Evolutionary conservation across 2,329 filamentous ascomycete genomes (phyloP).

Genomic region (Talaromyces islandicus): DNA sequence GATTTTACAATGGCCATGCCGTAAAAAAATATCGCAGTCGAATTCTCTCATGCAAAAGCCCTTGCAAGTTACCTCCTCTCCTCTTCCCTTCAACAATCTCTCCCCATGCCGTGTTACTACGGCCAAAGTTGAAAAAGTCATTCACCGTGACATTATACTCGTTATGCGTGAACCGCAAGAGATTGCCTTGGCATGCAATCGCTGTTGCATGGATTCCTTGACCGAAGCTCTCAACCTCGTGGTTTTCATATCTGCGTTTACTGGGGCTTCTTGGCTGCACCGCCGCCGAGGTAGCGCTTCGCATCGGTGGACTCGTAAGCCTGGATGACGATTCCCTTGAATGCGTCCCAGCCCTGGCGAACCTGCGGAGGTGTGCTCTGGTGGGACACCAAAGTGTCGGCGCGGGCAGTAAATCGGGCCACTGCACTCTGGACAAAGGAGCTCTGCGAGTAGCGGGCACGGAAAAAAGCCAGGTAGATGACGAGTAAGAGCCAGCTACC

Average conservation of each 20-base stretch:
- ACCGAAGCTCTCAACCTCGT: not conserved
- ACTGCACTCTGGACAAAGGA: conserved; percentile 84
- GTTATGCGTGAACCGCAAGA: conserved; percentile 8
- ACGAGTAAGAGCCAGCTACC: conserved; percentile 82
- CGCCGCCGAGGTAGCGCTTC: conserved; percentile 58
- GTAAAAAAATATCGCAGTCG: not conserved
- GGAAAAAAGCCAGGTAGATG: conserved; percentile 87
- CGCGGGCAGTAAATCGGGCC: conserved; percentile 62
- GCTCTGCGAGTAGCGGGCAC: conserved; percentile 84
- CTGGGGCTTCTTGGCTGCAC: conserved; percentile 42
- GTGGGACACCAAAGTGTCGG: conserved; percentile 76
- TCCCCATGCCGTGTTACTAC: not conserved
- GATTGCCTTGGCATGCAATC: not conserved
- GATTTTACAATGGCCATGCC: not conserved
- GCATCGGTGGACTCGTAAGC: conserved; percentile 75
- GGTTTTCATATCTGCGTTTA: conserved; percentile 19
- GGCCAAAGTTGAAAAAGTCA: not conserved
- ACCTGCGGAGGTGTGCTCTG: conserved; percentile 79
- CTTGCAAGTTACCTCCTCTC: not conserved
- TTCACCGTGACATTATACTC: conserved; percentile 7
- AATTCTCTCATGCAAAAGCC: not conserved
- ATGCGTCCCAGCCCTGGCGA: conserved; percentile 70
- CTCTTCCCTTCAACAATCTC: not conserved
- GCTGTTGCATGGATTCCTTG: not conserved
- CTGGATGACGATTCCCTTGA: conserved; percentile 68